These are phyloP conservation scores for Forsythia viridissima DNA, from an alignment of 257 asterid genomes.

Conservation along the genomic window DNA sequence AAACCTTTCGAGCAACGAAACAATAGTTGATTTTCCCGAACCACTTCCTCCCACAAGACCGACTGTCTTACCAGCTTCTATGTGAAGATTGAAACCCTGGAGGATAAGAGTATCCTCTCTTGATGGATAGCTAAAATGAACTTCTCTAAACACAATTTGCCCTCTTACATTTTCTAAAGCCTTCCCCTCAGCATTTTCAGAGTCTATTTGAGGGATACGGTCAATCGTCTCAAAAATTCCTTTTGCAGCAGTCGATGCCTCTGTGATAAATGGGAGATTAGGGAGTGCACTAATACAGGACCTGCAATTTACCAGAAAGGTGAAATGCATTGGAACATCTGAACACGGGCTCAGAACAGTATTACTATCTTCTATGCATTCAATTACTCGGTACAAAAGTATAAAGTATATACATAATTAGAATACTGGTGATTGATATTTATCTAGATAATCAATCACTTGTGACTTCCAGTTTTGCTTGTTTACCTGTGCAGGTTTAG, in stretches of 20 bases:
- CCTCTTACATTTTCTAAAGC: conserved; percentile 45
- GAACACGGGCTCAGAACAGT: too few species aligned
- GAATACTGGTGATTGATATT: too few species aligned
- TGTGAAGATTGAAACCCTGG: conserved; percentile 47
- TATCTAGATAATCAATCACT: too few species aligned
- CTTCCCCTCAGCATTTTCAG: conserved; percentile 45
- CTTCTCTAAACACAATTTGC: conserved; percentile 65
- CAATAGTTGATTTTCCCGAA: conserved; percentile 70
- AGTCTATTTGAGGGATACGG: conserved; percentile 51
- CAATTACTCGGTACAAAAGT: too few species aligned
- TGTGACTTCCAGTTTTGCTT: too few species aligned
- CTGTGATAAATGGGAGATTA: conserved; percentile 50
- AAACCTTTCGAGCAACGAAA: conserved; percentile 69
- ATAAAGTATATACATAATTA: too few species aligned
- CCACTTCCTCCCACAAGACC: conserved; percentile 89
- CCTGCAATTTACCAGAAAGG: conserved; percentile 21
- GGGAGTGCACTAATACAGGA: conserved; percentile 40
- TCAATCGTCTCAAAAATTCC: conserved; percentile 58
- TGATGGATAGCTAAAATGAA: conserved; percentile 69
- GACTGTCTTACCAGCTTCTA: conserved; percentile 57
- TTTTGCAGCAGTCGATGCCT: conserved; percentile 52
- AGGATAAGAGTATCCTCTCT: conserved; percentile 53
- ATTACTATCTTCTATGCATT: too few species aligned
- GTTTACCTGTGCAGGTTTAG: too few species aligned
- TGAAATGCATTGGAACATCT: not conserved